A percentile compares a stretch with the other conserved stretches of the same genome.
Conservation (phyloP, 345 rosid genomes). For the Melaleuca quinquenervia region DNA sequence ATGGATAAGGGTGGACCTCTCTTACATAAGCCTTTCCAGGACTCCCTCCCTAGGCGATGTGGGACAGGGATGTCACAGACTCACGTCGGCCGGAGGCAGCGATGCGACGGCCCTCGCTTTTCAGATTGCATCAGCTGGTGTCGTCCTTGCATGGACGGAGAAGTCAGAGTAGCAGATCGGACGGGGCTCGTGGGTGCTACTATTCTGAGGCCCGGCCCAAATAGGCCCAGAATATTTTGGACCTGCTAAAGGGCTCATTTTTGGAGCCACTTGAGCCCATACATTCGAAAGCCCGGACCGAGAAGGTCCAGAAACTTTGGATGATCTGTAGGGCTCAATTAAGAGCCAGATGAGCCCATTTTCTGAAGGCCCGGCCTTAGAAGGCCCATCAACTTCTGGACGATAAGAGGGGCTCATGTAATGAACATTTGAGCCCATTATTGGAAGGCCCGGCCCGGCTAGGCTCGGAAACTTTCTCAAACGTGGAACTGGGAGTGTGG, state of each 20-base stretch:
- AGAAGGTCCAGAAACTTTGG: no score
- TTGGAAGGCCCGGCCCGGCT: background rate
- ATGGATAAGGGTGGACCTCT: no score
- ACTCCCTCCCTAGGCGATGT: no score
- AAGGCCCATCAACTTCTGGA: background rate
- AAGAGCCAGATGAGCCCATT: no score
- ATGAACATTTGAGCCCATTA: background rate
- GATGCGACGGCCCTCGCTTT: background rate
- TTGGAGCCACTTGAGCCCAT: no score
- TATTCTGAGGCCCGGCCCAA: background rate
- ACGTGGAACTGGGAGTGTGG: background rate
- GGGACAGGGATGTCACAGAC: no score
- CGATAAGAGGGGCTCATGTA: background rate
- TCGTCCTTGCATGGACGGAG: fast-evolving
- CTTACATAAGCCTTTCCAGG: no score
- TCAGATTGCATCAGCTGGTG: fast-evolving
- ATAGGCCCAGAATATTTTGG: no score
- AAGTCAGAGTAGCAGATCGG: background rate
- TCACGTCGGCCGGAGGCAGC: fast-evolving
- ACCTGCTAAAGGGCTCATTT: no score
- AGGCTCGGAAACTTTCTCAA: background rate
- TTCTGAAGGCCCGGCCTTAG: background rate
- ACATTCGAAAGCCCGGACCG: no score
- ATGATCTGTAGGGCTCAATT: no score
- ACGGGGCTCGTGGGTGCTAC: background rate